Evolutionary conservation across 805 yeast species (phyloP).

Genomic region (Kurtzmaniella cleridarum): DNA sequence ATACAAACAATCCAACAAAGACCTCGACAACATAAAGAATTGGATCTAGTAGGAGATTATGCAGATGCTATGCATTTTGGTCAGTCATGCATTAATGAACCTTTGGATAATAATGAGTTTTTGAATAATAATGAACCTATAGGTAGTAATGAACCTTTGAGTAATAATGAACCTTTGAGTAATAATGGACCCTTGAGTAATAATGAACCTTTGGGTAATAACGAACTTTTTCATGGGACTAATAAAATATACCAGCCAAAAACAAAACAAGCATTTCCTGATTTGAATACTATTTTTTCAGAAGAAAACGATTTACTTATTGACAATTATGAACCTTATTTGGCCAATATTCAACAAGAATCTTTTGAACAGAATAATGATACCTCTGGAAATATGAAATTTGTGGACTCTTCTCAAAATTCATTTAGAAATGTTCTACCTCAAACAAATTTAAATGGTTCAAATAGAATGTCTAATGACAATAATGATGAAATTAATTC

Average conservation of each 20-base stretch:
- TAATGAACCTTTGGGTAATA: no score
- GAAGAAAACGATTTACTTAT: conserved; percentile 1
- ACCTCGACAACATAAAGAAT: background rate
- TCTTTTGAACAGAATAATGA: no score
- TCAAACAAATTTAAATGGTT: background rate
- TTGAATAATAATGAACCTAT: no score
- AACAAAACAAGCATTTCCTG: conserved; percentile 2
- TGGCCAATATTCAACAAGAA: background rate
- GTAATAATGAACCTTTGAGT: no score
- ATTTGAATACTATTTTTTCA: conserved; percentile 1
- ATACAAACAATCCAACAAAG: background rate
- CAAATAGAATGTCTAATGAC: background rate
- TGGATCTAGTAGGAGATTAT: conserved; percentile 1
- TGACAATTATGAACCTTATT: conserved; percentile 1
- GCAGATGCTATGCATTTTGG: background rate
- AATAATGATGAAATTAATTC: background rate
- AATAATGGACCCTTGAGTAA: no score
- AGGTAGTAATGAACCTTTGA: no score
- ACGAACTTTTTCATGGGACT: no score
- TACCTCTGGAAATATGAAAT: no score
- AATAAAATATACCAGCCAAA: background rate
- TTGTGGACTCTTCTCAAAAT: no score
- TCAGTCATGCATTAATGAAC: no score
- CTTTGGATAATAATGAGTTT: no score
- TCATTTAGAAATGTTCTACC: no score